Evolutionary conservation across 495 filamentous ascomycete species (phyloP).

Genomic region (Trichoderma reesei): DNA sequence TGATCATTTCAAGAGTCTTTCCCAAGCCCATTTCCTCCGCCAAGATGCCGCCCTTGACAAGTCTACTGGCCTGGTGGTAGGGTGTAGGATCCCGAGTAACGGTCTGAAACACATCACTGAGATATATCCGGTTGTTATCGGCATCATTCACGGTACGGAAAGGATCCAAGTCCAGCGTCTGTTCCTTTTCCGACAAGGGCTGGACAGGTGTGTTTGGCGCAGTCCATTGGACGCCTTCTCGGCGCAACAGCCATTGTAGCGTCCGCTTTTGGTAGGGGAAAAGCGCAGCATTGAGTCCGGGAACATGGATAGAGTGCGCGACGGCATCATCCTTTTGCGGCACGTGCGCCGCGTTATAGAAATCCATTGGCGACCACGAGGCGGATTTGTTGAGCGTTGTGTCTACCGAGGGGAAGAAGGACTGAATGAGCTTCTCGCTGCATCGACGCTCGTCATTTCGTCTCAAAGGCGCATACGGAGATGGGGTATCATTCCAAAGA

Average conservation of each 20-base stretch:
- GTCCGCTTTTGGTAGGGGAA: constrained; percentile 38
- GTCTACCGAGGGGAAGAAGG: constrained; percentile 17
- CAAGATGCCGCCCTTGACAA: constrained; percentile 57
- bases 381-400: neutral
- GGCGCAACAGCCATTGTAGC: constrained; percentile 35
- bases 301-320: constrained; percentile 18
- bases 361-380: constrained; percentile 29
- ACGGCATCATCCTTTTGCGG: constrained; percentile 23
- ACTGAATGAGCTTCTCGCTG: constrained; percentile 16
- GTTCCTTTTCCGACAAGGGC: neutral
- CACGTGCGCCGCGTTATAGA: constrained; percentile 34
- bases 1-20: constrained; percentile 85
- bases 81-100: constrained; percentile 42
- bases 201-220: constrained; percentile 15
- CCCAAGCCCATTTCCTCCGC: constrained; percentile 97
- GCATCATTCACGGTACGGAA: constrained; percentile 22
- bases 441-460: constrained; percentile 13
- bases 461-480: constrained; percentile 12
- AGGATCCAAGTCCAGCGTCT: constrained; percentile 14
- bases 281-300: constrained; percentile 23
- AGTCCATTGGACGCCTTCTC: constrained; percentile 32
- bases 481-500: constrained; percentile 18
- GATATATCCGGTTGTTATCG: constrained; percentile 22
- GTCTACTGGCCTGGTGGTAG: constrained; percentile 32
- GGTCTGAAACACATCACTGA: constrained; percentile 56